phyloP scores from a whole-genome alignment of 768 basidiomycete genomes.

The Rhodosporidiobolus odoratus region DNA sequence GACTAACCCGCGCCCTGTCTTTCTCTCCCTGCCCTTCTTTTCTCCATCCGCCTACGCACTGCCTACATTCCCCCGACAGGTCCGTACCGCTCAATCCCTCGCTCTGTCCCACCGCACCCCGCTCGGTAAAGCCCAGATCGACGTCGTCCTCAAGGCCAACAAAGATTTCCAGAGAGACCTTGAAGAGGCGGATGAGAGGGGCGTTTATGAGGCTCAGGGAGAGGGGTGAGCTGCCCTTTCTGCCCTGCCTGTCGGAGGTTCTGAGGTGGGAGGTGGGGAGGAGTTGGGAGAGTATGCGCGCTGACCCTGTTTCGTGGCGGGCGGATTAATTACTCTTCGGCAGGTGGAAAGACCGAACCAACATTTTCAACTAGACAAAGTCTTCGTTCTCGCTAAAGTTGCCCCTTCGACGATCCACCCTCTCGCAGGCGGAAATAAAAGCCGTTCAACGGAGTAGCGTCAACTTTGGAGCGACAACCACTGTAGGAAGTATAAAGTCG shows the following conservation, averaged over 20 bases:
- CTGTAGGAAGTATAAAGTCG: no score
- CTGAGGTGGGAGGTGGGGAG: no score
- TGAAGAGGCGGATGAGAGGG: constrained; percentile 25
- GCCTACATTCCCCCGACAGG: neutral
- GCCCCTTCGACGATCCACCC: no score
- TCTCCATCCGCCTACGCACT: neutral
- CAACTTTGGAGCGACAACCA: no score
- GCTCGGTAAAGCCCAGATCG: constrained; percentile 55
- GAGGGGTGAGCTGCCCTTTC: constrained; percentile 14
- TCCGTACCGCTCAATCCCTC: constrained; percentile 60
- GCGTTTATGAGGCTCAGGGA: constrained; percentile 19
- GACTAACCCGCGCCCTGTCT: neutral
- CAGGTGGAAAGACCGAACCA: constrained; percentile 22
- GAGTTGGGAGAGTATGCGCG: neutral
- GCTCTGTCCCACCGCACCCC: constrained; percentile 54
- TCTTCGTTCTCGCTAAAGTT: no score
- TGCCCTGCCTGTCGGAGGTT: neutral
- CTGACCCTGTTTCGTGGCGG: neutral
- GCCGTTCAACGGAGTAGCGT: no score
- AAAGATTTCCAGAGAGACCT: constrained; percentile 8
- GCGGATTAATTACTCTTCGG: no score
- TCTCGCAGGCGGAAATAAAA: no score
- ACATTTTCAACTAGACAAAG: neutral
- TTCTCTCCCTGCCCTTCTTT: neutral
- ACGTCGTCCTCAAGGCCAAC: constrained; percentile 49